Base-by-base conservation (phyloP, 768 basidiomycete genomes). In the Boletales sp. region DNA sequence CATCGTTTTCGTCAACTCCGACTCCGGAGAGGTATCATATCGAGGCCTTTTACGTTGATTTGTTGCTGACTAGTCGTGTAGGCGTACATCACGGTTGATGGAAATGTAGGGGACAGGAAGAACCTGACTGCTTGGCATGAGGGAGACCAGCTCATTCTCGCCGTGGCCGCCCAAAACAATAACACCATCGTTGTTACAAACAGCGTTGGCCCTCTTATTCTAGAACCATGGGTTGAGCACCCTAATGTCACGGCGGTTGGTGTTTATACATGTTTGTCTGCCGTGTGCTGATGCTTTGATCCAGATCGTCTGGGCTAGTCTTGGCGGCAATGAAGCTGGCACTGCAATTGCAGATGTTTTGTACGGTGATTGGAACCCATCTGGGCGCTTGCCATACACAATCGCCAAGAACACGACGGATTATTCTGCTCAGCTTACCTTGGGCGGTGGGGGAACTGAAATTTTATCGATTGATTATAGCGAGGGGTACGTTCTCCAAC, bases 101-200 rank as follows among this genome's bases (percentile, higher is more conserved):
- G 79, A 15, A 80, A 84, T 54, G 72, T 64, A 2, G 59, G 68
- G 11, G 59, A 58, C 37, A 71, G 74, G 44, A 56, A 63, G 25
- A 74, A 76, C 54, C 48, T 77, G 35, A 74, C 70, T 13, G 67
- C 73, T 8, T 78, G 72, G 62, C 55, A 66, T 17, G 38, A 61
- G 4, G 65, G 70, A 45, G 68, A 70, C n/a, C 46, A 64, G 10
- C 56, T 76, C 50, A 74, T 84, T 53, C 74, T 64, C 57, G 66
- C 73, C 0, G 83, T 86, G 4, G 90, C 92, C 0, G 74, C 79
- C 6, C 76, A 80, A 0, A 84, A 83, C 67, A 79, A 72, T 54
- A 90, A 90, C 64, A 90, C 87, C 5, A 77, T 94, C 46, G 93
- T 91, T 21, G 79, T 94, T 14, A 71, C 87, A 2, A 84, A 92